phyloP scores from a whole-genome alignment of 257 asterid species.

The Asclepias syriaca region DNA sequence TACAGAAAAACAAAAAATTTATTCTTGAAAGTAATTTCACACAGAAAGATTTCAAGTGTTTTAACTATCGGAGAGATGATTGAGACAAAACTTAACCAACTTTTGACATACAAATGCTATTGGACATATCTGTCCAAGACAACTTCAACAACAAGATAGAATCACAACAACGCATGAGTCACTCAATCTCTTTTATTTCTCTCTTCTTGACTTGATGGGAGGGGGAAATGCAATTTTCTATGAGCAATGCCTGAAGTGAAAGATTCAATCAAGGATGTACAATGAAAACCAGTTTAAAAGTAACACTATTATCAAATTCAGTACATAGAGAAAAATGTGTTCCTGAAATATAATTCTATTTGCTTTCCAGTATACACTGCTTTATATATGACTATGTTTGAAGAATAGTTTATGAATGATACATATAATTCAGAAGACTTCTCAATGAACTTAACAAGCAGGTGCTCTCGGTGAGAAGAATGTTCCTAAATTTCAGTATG shows the following conservation, averaged over 20 bases:
- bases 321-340: neutral
- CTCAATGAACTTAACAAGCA: too few relatives aligned
- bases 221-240: neutral
- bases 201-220: neutral
- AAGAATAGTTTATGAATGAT: neutral
- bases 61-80: neutral
- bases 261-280: neutral
- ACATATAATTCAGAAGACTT: neutral
- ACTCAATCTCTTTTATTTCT: neutral
- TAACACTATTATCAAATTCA: neutral
- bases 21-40: neutral
- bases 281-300: too few relatives aligned
- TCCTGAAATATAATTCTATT: neutral
- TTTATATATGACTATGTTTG: neutral
- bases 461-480: neutral
- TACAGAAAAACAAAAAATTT: constrained; percentile 22
- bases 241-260: neutral
- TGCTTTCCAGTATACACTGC: neutral
- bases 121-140: neutral
- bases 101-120: neutral
- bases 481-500: neutral
- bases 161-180: neutral
- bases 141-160: neutral
- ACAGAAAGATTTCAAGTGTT: neutral
- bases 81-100: neutral